Evolutionary conservation across 192 early-diverging fungal species (phyloP).

Genomic region (Coemansia sp.): DNA sequence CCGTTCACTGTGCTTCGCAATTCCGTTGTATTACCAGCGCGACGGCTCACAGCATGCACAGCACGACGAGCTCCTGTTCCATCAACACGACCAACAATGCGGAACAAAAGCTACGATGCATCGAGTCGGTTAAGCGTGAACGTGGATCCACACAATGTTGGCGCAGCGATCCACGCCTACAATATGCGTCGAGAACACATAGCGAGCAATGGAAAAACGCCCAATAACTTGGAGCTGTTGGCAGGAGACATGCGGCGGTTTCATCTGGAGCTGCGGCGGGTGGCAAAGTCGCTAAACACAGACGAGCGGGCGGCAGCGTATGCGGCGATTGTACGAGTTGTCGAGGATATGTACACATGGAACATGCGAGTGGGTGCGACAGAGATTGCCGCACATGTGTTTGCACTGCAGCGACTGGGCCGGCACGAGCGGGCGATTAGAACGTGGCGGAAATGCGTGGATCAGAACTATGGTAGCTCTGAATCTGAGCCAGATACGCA

Average conservation of each 20-base stretch:
- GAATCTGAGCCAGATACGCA: neutral
- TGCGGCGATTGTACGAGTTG: conserved; percentile 8
- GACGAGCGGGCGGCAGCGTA: neutral
- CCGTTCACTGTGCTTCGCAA: neutral
- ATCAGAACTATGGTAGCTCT: neutral
- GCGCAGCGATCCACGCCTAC: conserved; percentile 2
- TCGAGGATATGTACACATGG: conserved; percentile 35
- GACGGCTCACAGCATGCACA: neutral
- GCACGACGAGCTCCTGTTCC: neutral
- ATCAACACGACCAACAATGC: neutral
- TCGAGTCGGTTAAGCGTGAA: neutral
- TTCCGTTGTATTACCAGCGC: neutral
- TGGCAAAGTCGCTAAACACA: neutral
- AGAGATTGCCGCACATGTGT: conserved; percentile 24
- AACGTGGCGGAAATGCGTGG: conserved; percentile 16
- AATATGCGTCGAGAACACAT: neutral
- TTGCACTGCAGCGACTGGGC: conserved; percentile 12
- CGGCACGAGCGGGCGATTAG: conserved; percentile 14
- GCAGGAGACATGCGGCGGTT: conserved; percentile 26
- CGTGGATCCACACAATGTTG: neutral
- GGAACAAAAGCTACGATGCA: neutral
- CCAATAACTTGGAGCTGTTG: neutral
- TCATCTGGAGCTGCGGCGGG: conserved; percentile 25
- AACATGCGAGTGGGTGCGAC: conserved; percentile 41
- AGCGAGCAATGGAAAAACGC: neutral